A percentile compares a stretch with the other conserved stretches of the same genome.
These are phyloP conservation scores for Grigorovia transvaalensis DNA, from an alignment of 805 yeast species.

Conservation along the genomic window DNA sequence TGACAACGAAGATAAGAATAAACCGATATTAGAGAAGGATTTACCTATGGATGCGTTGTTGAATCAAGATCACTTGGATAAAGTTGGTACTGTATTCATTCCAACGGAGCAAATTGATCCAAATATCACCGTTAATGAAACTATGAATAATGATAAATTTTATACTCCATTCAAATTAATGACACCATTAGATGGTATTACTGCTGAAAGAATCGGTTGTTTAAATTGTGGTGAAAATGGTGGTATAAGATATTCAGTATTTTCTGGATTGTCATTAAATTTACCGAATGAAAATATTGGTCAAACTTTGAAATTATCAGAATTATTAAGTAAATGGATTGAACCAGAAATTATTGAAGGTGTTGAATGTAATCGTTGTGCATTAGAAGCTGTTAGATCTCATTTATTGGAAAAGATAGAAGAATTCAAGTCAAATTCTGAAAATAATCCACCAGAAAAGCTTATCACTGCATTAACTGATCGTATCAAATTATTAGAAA, in stretches of 20 bases:
- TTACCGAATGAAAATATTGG: constrained; percentile 42
- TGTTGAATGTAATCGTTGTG: constrained; percentile 92
- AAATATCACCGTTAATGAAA: constrained; percentile 29
- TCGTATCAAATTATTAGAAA: constrained; percentile 40
- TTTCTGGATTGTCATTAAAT: constrained; percentile 63
- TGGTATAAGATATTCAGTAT: constrained; percentile 74
- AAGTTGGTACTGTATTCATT: constrained; percentile 54
- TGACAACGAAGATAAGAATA: constrained; percentile 7
- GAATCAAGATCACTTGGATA: constrained; percentile 40
- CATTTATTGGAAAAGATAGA: constrained; percentile 34
- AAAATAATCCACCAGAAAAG: constrained; percentile 19
- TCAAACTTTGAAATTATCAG: constrained; percentile 37
- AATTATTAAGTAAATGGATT: constrained; percentile 54
- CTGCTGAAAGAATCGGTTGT: constrained; percentile 86
- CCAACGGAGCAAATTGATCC: constrained; percentile 77
- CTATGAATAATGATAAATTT: constrained; percentile 11
- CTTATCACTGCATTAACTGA: constrained; percentile 29
- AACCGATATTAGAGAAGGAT: constrained; percentile 19
- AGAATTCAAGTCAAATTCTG: constrained; percentile 15
- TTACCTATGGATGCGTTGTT: constrained; percentile 30
- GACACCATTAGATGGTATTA: constrained; percentile 87
- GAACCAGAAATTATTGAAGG: constrained; percentile 82
- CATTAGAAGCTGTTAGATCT: constrained; percentile 50
- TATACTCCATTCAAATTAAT: constrained; percentile 37
- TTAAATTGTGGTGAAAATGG: constrained; percentile 87